These are phyloP conservation scores for Thelephora aurantiotincta DNA, from an alignment of 768 basidiomycete genomes.

Conservation along the genomic window DNA sequence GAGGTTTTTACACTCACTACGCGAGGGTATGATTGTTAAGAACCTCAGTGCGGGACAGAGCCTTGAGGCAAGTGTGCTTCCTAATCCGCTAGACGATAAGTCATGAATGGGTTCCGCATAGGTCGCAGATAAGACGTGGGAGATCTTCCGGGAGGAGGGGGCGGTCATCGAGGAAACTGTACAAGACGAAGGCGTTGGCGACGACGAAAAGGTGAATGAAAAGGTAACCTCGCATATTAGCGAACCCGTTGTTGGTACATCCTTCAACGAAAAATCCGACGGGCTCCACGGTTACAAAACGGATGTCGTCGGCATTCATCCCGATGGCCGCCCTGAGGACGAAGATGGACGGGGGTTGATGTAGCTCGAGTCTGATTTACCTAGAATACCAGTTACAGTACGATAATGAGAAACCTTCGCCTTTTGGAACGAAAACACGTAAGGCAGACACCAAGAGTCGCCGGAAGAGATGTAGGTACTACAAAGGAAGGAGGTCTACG, in stretches of 20 bases:
- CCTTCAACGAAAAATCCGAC: background rate
- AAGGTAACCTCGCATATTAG: background rate
- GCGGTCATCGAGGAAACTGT: constrained; percentile 51
- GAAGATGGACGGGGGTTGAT: too few species aligned
- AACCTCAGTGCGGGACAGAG: constrained; percentile 71
- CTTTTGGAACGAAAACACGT: too few species aligned
- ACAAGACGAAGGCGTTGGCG: constrained; percentile 27
- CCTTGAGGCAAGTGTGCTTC: constrained; percentile 28
- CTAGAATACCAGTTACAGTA: too few species aligned
- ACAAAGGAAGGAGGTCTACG: background rate
- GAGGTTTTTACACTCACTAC: constrained; percentile 51
- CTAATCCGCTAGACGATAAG: background rate
- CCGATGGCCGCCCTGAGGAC: too few species aligned
- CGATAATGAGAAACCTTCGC: too few species aligned
- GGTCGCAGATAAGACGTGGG: constrained; percentile 48
- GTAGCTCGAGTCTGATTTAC: too few species aligned
- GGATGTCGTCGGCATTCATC: too few species aligned
- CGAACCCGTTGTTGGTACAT: background rate
- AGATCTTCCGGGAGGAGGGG: constrained; percentile 44
- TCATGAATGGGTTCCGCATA: constrained; percentile 10
- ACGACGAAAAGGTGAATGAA: constrained; percentile 14
- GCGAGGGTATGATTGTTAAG: constrained; percentile 68
- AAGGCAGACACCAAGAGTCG: too few species aligned
- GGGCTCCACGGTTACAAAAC: too few species aligned
- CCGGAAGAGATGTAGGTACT: background rate